Evolutionary conservation across 805 yeast genomes (phyloP).

Genomic region (Teunomyces atbi): DNA sequence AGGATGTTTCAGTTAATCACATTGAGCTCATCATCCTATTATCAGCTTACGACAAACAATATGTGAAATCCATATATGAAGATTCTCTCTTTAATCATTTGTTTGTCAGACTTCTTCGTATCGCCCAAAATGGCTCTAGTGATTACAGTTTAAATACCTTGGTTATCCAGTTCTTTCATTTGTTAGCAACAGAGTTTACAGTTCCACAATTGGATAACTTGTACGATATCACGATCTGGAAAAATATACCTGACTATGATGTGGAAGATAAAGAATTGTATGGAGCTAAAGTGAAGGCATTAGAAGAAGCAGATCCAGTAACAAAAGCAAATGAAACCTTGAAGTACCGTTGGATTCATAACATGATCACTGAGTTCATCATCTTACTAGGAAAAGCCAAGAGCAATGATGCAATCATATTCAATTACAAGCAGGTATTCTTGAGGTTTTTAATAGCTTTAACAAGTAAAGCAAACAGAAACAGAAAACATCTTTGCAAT

Average conservation of each 20-base stretch:
- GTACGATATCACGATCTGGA: slow-evolving; percentile 35
- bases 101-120: slow-evolving; percentile 26
- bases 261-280: slow-evolving; percentile 1
- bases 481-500: background rate
- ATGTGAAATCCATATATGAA: slow-evolving; percentile 13
- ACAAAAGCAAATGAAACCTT: slow-evolving; percentile 1
- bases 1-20: slow-evolving; percentile 40
- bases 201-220: slow-evolving; percentile 7
- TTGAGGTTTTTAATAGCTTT: background rate
- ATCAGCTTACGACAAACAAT: background rate
- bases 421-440: background rate
- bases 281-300: background rate
- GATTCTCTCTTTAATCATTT: slow-evolving; percentile 23
- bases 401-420: background rate
- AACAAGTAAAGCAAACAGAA: background rate
- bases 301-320: background rate
- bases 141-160: background rate
- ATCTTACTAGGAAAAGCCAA: background rate
- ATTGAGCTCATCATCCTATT: slow-evolving; percentile 30
- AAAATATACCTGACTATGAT: slow-evolving; percentile 12
- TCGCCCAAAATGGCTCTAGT: slow-evolving; percentile 10
- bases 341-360: slow-evolving; percentile 8
- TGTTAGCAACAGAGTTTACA: background rate
- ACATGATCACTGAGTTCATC: background rate
- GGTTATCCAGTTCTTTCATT: background rate